Base-by-base conservation (phyloP, 768 basidiomycete species). In the Boletus rufocinnamomeus region DNA sequence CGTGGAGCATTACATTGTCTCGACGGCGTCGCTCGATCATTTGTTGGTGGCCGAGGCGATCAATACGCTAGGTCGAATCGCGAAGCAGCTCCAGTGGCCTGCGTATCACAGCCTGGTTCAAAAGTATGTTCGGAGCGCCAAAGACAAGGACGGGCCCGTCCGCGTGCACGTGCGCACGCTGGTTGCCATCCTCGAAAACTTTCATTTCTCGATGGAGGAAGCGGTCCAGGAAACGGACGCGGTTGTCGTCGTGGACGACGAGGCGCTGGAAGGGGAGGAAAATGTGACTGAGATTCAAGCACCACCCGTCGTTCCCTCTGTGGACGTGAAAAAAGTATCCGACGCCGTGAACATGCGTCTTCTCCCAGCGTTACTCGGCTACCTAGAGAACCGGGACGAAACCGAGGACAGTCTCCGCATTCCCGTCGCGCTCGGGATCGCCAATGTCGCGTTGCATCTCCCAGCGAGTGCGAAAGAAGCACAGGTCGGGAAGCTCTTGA, bases 11-110 rank as follows among this genome's bases (percentile, higher is more conserved):
- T 95, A 89, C 65, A 82, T 98, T 60, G 72, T 77, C 23, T 82
- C 84, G 11, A 80, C 83, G 2, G 71, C 81, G 0, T 77, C 85
- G 4, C 71, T 85, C 17, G 91, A 96, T 63, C 93, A 97, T 68
- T 88, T 93, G 64, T 80, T 98, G 30, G 86, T 94, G 45, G 95
- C 91, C 66, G 95, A 97, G 67, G 91, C 96, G 1, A 90, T 99
- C 63, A 70, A 77, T 17, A 79, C 92, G 2, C 86, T 88, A 10
- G 94, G 95, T 0, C 82, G 81, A 9, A 85, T 98, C 69, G 84
- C 94, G 3, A 84, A 80, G 57, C 82, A 84, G 50, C 79, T 99
- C 4, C 75, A 80, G 0, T 99, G 97, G 97, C 83, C 87, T 7
- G 81, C 87, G 2, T 99, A 98, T 73, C 83, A 89, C 69, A 78